Percentiles rank a stretch among this genome's conserved stretches.
Evolutionary conservation across 768 basidiomycete genomes (phyloP).

Genomic region (Mycena galericulata): DNA sequence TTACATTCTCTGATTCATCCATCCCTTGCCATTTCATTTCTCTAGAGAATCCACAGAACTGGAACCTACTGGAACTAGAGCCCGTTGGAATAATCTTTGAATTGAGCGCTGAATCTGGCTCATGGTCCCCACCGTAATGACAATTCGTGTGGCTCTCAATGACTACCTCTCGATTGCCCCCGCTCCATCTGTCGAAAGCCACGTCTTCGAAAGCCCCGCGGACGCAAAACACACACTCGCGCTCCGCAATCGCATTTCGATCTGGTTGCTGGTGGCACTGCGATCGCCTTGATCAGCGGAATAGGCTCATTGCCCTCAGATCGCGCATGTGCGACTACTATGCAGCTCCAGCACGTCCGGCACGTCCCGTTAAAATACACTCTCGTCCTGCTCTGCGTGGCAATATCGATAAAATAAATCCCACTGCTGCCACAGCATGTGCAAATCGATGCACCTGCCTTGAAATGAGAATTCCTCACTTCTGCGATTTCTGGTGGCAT

Average conservation of each 20-base stretch:
- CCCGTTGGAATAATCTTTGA: too few species aligned
- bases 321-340: too few species aligned
- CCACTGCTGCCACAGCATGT: too few species aligned
- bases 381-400: neutral
- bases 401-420: constrained; percentile 16
- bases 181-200: neutral
- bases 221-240: constrained; percentile 12
- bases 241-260: neutral
- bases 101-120: neutral
- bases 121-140: neutral
- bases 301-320: constrained; percentile 2
- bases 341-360: neutral
- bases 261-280: neutral
- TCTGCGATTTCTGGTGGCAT: too few species aligned
- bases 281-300: constrained; percentile 19
- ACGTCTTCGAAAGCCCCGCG: constrained; percentile 25
- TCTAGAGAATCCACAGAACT: too few species aligned
- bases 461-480: neutral
- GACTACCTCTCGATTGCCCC: neutral
- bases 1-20: too few species aligned
- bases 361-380: too few species aligned
- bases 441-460: neutral
- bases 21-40: too few species aligned
- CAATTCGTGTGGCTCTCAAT: neutral
- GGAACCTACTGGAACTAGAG: too few species aligned